These are phyloP conservation scores for Wickerhamiella australiensis DNA, from an alignment of 805 yeast species.

Conservation along the genomic window DNA sequence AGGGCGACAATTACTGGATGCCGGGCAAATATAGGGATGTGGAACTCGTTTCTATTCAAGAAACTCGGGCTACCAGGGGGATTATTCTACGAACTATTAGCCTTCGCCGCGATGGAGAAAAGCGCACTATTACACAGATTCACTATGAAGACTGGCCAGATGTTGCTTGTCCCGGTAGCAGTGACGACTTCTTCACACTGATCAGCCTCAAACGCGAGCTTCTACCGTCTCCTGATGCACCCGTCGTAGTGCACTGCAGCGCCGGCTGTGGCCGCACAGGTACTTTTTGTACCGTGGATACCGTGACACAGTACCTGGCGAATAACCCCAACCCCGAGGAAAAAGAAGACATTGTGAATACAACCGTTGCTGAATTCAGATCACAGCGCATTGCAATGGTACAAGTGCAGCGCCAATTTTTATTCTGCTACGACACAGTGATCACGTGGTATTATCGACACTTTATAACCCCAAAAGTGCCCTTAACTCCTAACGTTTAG, in stretches of 20 bases:
- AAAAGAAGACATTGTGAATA: slow-evolving; percentile 43
- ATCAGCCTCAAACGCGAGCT: slow-evolving; percentile 37
- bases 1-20: slow-evolving; percentile 81
- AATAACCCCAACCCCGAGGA: slow-evolving; percentile 5
- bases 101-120: slow-evolving; percentile 20
- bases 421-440: slow-evolving; percentile 57
- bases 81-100: slow-evolving; percentile 32
- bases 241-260: slow-evolving; percentile 70
- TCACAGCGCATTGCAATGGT: slow-evolving; percentile 75
- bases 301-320: slow-evolving; percentile 34
- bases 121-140: slow-evolving; percentile 50
- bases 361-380: slow-evolving; percentile 54
- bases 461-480: slow-evolving; percentile 1
- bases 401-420: slow-evolving; percentile 63
- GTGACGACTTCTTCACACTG: slow-evolving; percentile 50
- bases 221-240: slow-evolving; percentile 17
- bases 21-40: slow-evolving; percentile 38
- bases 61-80: slow-evolving; percentile 20
- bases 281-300: slow-evolving; percentile 45
- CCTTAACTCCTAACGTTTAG: slow-evolving; percentile 1
- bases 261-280: slow-evolving; percentile 99
- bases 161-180: slow-evolving; percentile 52
- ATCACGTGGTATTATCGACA: slow-evolving; percentile 20
- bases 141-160: slow-evolving; percentile 83
- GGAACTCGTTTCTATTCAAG: slow-evolving; percentile 23